Conservation (phyloP, 768 basidiomycete species). For the Pleurotus cornucopiae region DNA sequence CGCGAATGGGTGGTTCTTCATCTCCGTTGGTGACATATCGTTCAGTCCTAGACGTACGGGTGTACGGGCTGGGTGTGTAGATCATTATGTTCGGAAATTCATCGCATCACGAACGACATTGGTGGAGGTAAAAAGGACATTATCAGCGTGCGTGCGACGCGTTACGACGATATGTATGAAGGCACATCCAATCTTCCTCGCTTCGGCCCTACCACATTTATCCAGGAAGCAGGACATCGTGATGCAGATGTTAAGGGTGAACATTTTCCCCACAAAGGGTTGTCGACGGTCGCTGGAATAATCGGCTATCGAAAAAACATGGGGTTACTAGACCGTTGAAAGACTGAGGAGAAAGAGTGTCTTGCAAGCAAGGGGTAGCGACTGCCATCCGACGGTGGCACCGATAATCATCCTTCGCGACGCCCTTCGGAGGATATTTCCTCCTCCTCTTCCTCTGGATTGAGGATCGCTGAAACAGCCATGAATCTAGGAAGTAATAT, state of each 20-base stretch:
- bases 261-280: neutral
- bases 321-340: no score
- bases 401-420: conserved; percentile 3
- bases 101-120: neutral
- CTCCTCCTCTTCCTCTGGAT: conserved; percentile 20
- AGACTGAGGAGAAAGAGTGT: no score
- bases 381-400: neutral
- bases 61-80: no score
- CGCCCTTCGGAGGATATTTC: neutral
- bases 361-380: no score
- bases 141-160: neutral
- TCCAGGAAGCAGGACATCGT: no score
- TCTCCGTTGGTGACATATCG: neutral
- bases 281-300: neutral
- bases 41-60: no score
- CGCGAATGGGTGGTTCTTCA: neutral
- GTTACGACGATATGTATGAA: no score
- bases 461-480: conserved; percentile 43
- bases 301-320: no score
- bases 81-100: neutral
- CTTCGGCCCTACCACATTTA: no score
- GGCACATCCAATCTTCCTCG: no score
- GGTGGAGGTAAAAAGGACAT: conserved; percentile 3
- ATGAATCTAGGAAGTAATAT: conserved; percentile 35
- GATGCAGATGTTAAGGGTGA: neutral